Evolutionary conservation across 768 basidiomycete genomes (phyloP).

Genomic region (Agaricus blazei): DNA sequence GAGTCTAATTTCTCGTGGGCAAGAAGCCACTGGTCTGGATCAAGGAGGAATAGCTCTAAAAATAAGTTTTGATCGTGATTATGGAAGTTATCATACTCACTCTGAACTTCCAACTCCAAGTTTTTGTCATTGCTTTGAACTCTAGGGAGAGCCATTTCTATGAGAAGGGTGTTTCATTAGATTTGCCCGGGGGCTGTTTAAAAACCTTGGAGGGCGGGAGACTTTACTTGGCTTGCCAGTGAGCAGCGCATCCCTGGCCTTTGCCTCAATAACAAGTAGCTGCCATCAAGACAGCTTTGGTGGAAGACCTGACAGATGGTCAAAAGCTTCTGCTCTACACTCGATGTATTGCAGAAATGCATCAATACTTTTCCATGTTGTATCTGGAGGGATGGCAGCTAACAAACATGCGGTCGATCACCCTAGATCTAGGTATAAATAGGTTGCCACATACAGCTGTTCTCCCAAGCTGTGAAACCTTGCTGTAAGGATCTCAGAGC

Average conservation of each 20-base stretch:
- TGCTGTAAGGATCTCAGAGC: too few species aligned
- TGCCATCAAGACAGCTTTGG: not conserved
- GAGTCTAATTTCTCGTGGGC: not conserved
- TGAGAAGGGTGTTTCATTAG: not conserved
- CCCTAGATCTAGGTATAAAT: not conserved
- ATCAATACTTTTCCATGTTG: not conserved
- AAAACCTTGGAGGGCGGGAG: too few species aligned
- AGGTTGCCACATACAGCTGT: not conserved
- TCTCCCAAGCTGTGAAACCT: not conserved
- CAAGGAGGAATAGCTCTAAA: not conserved
- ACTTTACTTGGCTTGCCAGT: not conserved
- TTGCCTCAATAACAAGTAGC: not conserved
- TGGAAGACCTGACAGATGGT: too few species aligned
- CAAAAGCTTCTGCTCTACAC: not conserved
- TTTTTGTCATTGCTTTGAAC: not conserved
- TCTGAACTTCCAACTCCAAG: not conserved
- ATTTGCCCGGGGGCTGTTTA: too few species aligned
- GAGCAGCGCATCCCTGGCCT: not conserved
- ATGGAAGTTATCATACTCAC: too few species aligned
- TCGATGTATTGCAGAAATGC: not conserved
- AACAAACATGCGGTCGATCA: not conserved
- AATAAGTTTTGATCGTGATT: too few species aligned
- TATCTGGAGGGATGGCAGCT: not conserved
- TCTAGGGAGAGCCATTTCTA: not conserved
- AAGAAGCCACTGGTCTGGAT: not conserved